Percentiles rank a stretch among this genome's conserved stretches.
Conservation (phyloP, 1,284 basidiomycete genomes). For the Albatrellus sp. region DNA sequence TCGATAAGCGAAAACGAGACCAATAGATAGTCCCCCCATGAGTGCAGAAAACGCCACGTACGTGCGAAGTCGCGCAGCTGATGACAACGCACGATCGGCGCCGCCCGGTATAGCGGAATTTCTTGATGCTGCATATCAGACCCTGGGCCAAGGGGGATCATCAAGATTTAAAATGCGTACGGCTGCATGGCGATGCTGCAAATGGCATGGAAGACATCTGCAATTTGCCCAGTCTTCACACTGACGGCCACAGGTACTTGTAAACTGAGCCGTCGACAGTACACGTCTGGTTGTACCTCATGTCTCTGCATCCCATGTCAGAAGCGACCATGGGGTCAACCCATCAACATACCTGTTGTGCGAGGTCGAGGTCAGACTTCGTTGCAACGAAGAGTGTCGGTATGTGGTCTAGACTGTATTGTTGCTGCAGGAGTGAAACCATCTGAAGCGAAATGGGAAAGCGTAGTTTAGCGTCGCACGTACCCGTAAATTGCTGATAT, state of each 20-base stretch:
- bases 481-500: constrained; percentile 91
- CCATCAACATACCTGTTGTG: constrained; percentile 59
- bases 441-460: constrained; percentile 3
- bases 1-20: constrained; percentile 55
- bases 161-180: constrained; percentile 32
- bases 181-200: constrained; percentile 78
- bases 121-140: constrained; percentile 20
- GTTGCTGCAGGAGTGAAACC: constrained; percentile 52
- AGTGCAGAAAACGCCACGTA: constrained; percentile 60
- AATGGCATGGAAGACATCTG: constrained; percentile 84
- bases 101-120: constrained; percentile 67
- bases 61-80: constrained; percentile 51
- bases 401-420: constrained; percentile 89
- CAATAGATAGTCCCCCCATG: constrained; percentile 57
- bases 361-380: constrained; percentile 94
- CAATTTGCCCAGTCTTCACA: constrained; percentile 73
- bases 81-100: constrained; percentile 58
- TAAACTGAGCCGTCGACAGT: constrained; percentile 76
- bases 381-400: constrained; percentile 97
- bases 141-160: not conserved
- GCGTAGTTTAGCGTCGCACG: constrained; percentile 18
- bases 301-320: constrained; percentile 51
- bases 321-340: constrained; percentile 5
- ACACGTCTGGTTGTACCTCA: constrained; percentile 97
- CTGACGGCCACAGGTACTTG: constrained; percentile 88